Percentiles rank a stretch among this genome's conserved stretches.
Conservation (phyloP, 345 rosid species). For the Iberis pinnata region DNA sequence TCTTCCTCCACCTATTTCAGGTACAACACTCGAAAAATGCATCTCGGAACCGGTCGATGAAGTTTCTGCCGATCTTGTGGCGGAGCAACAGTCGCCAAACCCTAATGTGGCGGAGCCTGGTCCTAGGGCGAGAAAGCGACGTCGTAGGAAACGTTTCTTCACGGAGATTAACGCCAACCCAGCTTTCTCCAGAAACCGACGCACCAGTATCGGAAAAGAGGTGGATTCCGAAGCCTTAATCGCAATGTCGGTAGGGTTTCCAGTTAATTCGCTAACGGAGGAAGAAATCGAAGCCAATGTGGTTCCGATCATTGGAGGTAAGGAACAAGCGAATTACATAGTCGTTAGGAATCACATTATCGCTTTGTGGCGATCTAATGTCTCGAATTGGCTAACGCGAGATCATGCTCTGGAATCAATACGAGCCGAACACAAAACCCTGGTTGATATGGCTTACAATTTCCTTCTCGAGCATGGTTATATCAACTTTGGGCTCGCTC, state of each 20-base stretch:
- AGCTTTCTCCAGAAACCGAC: constrained; percentile 53
- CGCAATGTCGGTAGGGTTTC: constrained; percentile 86
- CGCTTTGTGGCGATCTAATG: constrained; percentile 78
- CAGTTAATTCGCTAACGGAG: constrained; percentile 81
- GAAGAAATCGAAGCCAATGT: constrained; percentile 95
- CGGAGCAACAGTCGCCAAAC: constrained; percentile 43
- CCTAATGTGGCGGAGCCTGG: constrained; percentile 43
- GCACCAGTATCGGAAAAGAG: constrained; percentile 54
- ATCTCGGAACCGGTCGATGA: constrained; percentile 56
- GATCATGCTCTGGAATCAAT: constrained; percentile 73
- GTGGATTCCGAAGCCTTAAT: constrained; percentile 71
- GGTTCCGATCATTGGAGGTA: constrained; percentile 58
- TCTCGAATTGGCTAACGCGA: constrained; percentile 65
- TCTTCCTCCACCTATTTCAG: constrained; percentile 11
- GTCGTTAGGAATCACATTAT: constrained; percentile 82
- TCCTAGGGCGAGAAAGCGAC: constrained; percentile 55
- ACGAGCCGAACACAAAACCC: constrained; percentile 51
- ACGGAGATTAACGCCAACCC: constrained; percentile 72
- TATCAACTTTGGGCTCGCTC: constrained; percentile 72
- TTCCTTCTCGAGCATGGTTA: constrained; percentile 81
- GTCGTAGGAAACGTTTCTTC: constrained; percentile 83
- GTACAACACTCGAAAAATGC: constrained; percentile 36
- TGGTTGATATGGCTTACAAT: constrained; percentile 66
- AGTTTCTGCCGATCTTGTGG: constrained; percentile 59
- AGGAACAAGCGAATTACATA: constrained; percentile 68